Evolutionary conservation across 306 rosid species (phyloP).

Genomic region (Calophaca sinica): DNA sequence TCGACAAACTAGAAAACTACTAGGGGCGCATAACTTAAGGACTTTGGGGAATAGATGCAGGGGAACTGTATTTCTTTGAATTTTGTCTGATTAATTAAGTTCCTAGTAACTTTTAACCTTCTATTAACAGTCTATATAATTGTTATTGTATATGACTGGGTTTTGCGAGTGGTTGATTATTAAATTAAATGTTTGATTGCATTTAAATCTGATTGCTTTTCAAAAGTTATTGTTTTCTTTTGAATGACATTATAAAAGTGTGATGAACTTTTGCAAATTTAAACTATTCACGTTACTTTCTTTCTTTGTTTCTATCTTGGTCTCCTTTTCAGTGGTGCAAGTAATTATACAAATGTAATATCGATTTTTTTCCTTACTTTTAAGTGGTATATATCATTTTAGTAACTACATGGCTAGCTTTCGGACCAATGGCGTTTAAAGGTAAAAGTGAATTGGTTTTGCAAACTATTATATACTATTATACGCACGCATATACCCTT

Average conservation of each 20-base stretch:
- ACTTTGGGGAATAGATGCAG: no score
- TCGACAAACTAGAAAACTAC: no score
- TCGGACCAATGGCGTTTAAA: constrained; percentile 20
- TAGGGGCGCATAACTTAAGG: no score
- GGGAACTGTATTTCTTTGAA: no score
- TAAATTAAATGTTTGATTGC: constrained; percentile 2
- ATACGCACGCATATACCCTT: neutral
- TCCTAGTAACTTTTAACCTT: no score
- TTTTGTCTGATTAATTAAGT: no score
- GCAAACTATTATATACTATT: constrained; percentile 14
- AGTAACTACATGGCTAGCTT: constrained; percentile 37
- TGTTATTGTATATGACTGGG: no score
- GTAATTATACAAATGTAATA: constrained; percentile 1
- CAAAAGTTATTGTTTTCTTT: constrained; percentile 39
- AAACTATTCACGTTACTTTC: constrained; percentile 20
- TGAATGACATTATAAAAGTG: constrained; percentile 41
- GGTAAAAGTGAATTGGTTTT: constrained; percentile 16
- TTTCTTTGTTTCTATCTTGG: constrained; percentile 21
- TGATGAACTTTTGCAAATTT: constrained; percentile 31
- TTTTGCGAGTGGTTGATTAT: neutral
- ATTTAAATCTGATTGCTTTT: constrained; percentile 40
- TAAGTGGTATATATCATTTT: neutral
- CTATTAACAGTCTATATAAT: no score
- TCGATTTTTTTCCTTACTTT: neutral
- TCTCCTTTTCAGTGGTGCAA: constrained; percentile 14